Evolutionary conservation across 164 flowering plant genomes (phyloP), one percentile per base, ranked within the genome.

Genomic region (Kingdonia uniflora): DNA sequence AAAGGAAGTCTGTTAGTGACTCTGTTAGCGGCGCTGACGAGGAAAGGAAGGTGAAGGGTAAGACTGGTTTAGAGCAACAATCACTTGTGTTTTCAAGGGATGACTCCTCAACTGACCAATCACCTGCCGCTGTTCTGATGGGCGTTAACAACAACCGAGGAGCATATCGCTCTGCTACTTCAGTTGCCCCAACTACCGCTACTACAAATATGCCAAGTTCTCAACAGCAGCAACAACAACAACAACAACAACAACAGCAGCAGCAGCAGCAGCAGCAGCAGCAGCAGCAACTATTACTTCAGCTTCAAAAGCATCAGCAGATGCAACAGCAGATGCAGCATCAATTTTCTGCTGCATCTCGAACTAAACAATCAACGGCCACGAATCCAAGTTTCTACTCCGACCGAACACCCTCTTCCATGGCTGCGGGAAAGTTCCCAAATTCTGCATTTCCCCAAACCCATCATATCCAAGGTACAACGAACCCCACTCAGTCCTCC

Each of bases 61-160:
- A 68, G 4, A 38, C 70, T 22, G 40, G 62, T 25, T 52, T 51
- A 23, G 76, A 73, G 35, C 35, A 29, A 37, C 87, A 80, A 42
- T 75, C 94, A 39, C 80, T 85, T 67, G 77, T 77, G 14, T 85
- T 88, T 56, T 76, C 91, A 3, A 75, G 90, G 50, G 51, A 77
- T 20, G 87, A 84, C 47, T 55, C 72, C 14, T n/a, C 63, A n/a
- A 51, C 48, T 21, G 82, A 80, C 35, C 49, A 74, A 11, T 62
- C 78, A 1, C 69, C 44, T 14, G 59, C 82, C 15, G 17, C 80
- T n/a, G 44, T 70, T 47, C 43, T 71, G 6, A 72, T 73, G 7
- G 70, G 56, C 51, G 59, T 76, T 44, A 57, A 54, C 23, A 62
- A 47, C 55, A 56, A 57, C 16, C 52, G 37, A 13, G 64, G 80